Base-by-base conservation (phyloP, 306 rosid genomes). In the Spatholobus suberectus region DNA sequence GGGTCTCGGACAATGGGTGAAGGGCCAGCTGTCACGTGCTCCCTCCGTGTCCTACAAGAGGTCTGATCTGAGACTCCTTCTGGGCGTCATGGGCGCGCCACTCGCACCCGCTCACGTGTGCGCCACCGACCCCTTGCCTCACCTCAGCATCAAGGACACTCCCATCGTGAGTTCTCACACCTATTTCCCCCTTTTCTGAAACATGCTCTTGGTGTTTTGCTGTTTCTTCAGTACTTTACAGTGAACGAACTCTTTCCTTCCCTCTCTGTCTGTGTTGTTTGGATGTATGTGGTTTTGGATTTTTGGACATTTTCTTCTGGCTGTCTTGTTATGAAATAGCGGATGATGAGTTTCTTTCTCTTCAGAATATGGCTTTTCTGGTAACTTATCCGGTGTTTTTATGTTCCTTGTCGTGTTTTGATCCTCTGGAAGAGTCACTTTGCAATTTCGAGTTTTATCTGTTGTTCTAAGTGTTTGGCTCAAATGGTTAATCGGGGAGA, bases 81-180 rank as follows among this genome's bases (percentile, higher is more conserved):
- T 96, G 0, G 99, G 99, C 2, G 99, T 96, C 4, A 92, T 96
- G 99, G 99, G 93, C 4, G 98, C 99, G 21, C 97, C 99, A 13
- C 98, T 96, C 8, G 95, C 97, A 2, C 99, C 99, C 1, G 79
- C 92, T 61, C 92, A 91, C 85, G 98, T 96, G 51, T 91, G 84
- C 86, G 69, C 94, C 78, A 68, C 89, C 40, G 97, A 94, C 78
- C 98, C 99, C 9, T 62, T 94, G 61, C 99, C 98, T 74, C 98
- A 92, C 61, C 94, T 96, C 62, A 91, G 97, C 85, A 91, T 96
- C 83, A 96, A 96, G 75, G 93, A 94, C 73, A 96, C 98, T 46
- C 98, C 98, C 87, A 94, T 96, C 62, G 99, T 96, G 13, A 90
- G 95, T 72, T 58, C 74, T 55, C 6, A 4, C 32, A 9, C 3